These are phyloP conservation scores for Tetrapisispora iriomotensis DNA, from an alignment of 805 yeast genomes.

Conservation along the genomic window DNA sequence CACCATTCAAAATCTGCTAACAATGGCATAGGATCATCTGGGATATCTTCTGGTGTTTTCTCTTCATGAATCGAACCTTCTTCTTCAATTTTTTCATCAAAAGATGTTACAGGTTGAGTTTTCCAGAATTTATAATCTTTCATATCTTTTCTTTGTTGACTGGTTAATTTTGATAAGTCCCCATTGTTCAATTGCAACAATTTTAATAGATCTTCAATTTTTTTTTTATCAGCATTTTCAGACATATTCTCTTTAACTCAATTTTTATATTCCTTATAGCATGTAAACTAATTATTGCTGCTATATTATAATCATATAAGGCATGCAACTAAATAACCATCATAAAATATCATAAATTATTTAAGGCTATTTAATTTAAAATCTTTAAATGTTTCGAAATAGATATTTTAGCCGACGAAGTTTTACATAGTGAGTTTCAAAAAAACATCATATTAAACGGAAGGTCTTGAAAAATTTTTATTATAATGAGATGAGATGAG, in stretches of 20 bases:
- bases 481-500: conserved; percentile 8
- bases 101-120: conserved; percentile 85
- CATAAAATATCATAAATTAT: too few relatives aligned
- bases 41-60: conserved; percentile 64
- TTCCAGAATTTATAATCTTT: conserved; percentile 94
- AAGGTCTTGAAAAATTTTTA: conserved; percentile 1
- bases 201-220: conserved; percentile 43
- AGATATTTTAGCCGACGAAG: too few relatives aligned
- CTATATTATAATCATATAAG: too few relatives aligned
- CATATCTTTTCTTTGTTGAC: conserved; percentile 58
- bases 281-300: too few relatives aligned
- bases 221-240: conserved; percentile 8
- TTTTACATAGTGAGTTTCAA: too few relatives aligned
- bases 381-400: too few relatives aligned
- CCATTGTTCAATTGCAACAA: conserved; percentile 31
- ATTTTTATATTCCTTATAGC: too few relatives aligned
- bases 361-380: too few relatives aligned
- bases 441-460: background rate
- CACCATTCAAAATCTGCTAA: conserved; percentile 84
- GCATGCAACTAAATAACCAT: too few relatives aligned
- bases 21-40: conserved; percentile 60
- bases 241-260: background rate
- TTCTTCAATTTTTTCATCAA: conserved; percentile 52
- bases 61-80: conserved; percentile 75
- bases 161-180: conserved; percentile 37